Evolutionary conservation across 2,329 filamentous ascomycete genomes (phyloP), one percentile per base, ranked within the genome.

Genomic region (Aspergillus felis): DNA sequence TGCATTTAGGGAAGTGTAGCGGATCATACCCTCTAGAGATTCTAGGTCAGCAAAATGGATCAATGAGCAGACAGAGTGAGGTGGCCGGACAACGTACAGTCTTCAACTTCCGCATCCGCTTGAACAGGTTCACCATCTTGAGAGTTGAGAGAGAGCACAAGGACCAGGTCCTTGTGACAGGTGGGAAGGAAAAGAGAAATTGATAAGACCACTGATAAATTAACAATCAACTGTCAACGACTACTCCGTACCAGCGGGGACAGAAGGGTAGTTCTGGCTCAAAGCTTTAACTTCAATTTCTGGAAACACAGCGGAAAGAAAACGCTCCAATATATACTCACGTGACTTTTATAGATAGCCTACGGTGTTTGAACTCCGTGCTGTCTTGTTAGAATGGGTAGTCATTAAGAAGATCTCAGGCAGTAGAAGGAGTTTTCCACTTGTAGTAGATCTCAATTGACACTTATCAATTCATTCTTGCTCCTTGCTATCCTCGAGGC

Each of bases 61-160:
- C n/a, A 25, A 35, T 54, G 51, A 10, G 24, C 12, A 29, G 27
- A 25, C 17, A 55, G 54, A 58, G 50, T 41, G 32, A 41, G 41
- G 20, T 38, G n/a, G 35, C 27, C 7, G 44, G 25, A 48, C 42
- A 50, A 81, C 86, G 74, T 81, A 91, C 90, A 75, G 83, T 80
- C 74, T 85, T 86, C 72, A 95, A 79, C 76, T 85, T 86, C 73
- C 87, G 86, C 83, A 91, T 86, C 68, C 91, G 87, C 77, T 86
- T 85, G 61, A 76, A 68, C 49, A 80, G 61, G 66, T 79, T 79
- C 60, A 79, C 77, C 77, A 79, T 80, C 58, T 51, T 74, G 66
- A 61, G 61, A 56, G 56, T 51, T 55, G 42, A 57, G 35, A 44
- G 55, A 47, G 51, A 42, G 50, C 52, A 51, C 42, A 48, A 44